Percentiles rank a stretch among this genome's conserved stretches.
Evolutionary conservation across 768 basidiomycete genomes (phyloP).

Genomic region (Pleurotus eryngii): DNA sequence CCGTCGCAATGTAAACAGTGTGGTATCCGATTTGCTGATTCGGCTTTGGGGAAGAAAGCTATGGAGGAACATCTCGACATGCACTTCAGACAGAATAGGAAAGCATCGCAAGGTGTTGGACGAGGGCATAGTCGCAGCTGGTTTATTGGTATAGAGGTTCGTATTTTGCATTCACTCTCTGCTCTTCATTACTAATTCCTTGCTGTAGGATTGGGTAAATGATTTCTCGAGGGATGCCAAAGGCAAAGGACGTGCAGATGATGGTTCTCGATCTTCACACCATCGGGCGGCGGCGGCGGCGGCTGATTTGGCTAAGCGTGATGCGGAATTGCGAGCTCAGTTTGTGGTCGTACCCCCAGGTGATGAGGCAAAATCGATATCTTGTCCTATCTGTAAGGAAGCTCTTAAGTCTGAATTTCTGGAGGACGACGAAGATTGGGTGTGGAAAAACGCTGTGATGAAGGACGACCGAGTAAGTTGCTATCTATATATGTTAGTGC

Average conservation of each 20-base stretch:
- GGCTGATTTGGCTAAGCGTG: conserved; percentile 68
- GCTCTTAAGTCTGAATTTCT: conserved; percentile 83
- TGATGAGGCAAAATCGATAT: conserved; percentile 77
- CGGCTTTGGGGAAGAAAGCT: conserved; percentile 62
- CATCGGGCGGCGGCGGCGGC: conserved; percentile 58
- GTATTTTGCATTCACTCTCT: conserved; percentile 21
- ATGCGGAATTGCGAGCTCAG: conserved; percentile 68
- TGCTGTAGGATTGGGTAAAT: conserved; percentile 80
- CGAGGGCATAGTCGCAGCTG: conserved; percentile 89
- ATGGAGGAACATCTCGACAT: conserved; percentile 91
- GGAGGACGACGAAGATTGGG: conserved; percentile 98
- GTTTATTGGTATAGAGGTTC: conserved; percentile 80
- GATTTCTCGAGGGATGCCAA: conserved; percentile 59
- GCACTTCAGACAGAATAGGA: conserved; percentile 93
- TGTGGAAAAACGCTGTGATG: conserved; percentile 89
- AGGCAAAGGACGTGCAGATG: conserved; percentile 63
- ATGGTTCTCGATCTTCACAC: conserved; percentile 42
- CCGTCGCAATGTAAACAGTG: conserved; percentile 91
- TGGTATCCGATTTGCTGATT: conserved; percentile 81
- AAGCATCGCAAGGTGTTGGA: conserved; percentile 71
- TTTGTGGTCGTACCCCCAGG: conserved; percentile 89
- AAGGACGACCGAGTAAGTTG: conserved; percentile 78
- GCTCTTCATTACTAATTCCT: conserved; percentile 10
- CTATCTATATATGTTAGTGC: neutral
- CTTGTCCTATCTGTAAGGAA: conserved; percentile 98